Evolutionary conservation across 305 asterid genomes (phyloP).

Genomic region (Caryopteris hybrid): DNA sequence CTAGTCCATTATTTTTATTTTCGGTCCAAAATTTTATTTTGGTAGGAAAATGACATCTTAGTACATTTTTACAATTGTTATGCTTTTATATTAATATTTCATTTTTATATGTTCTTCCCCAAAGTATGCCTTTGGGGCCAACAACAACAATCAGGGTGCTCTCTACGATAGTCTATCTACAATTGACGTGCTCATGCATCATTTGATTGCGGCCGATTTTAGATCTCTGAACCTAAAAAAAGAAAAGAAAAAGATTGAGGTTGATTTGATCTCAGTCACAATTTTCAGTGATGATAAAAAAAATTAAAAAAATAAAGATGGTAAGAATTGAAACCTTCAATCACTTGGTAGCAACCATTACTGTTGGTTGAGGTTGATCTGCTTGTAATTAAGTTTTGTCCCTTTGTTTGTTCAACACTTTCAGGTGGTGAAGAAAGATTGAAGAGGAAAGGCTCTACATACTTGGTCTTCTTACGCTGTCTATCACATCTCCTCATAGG

Average conservation of each 20-base stretch:
- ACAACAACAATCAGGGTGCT: neutral
- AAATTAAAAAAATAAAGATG: neutral
- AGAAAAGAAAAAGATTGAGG: too few species aligned
- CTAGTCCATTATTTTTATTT: too few species aligned
- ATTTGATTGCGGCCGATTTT: conserved; percentile 25
- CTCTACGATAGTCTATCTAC: conserved; percentile 33
- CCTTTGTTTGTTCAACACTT: conserved; percentile 16
- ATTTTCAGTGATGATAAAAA: neutral
- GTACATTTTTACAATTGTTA: too few species aligned
- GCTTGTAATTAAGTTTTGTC: conserved; percentile 14
- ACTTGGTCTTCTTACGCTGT: too few species aligned
- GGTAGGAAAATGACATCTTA: too few species aligned
- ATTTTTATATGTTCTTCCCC: conserved; percentile 3
- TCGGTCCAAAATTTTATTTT: too few species aligned
- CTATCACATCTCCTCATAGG: conserved; percentile 30
- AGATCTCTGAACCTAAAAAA: conserved; percentile 40
- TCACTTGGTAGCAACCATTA: conserved; percentile 34
- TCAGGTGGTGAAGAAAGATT: conserved; percentile 28
- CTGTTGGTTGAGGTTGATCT: conserved; percentile 26
- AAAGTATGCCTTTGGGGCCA: neutral
- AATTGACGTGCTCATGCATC: conserved; percentile 40
- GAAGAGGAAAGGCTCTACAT: conserved; percentile 41
- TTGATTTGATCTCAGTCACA: too few species aligned
- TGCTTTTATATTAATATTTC: too few species aligned
- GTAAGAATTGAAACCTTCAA: conserved; percentile 34